Evolutionary conservation across 257 asterid genomes (phyloP).

Genomic region (Mitragyna speciosa): DNA sequence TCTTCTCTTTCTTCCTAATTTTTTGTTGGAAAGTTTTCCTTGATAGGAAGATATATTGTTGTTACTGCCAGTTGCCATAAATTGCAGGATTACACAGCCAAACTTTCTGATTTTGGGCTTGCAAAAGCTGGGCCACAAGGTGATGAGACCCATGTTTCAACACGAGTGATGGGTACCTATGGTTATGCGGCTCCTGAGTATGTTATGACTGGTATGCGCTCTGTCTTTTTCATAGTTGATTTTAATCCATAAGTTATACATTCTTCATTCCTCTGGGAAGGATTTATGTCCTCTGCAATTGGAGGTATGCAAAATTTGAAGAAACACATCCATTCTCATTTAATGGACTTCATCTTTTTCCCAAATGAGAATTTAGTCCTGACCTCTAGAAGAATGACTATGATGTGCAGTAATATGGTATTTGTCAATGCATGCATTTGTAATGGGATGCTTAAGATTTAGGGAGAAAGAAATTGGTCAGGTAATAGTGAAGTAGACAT

Average conservation of each 20-base stretch:
- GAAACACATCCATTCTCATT: neutral
- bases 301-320: neutral
- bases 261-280: neutral
- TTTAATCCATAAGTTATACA: neutral
- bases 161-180: constrained; percentile 99
- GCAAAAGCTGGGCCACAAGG: constrained; percentile 99
- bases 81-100: constrained; percentile 91
- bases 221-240: neutral
- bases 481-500: neutral
- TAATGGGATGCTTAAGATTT: neutral
- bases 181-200: constrained; percentile 99
- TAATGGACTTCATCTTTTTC: neutral
- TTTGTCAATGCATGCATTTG: neutral
- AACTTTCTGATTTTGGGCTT: constrained; percentile 98
- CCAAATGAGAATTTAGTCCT: neutral
- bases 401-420: neutral
- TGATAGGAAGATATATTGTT: constrained; percentile 10
- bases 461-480: neutral
- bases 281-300: neutral
- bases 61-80: constrained; percentile 5
- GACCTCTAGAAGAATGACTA: neutral
- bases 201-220: constrained; percentile 91
- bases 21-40: neutral
- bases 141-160: constrained; percentile 98
- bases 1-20: neutral